Evolutionary conservation across 2,329 filamentous ascomycete species (phyloP), one percentile per base, ranked within the genome.

Genomic region (Nigrospora sphaerica): DNA sequence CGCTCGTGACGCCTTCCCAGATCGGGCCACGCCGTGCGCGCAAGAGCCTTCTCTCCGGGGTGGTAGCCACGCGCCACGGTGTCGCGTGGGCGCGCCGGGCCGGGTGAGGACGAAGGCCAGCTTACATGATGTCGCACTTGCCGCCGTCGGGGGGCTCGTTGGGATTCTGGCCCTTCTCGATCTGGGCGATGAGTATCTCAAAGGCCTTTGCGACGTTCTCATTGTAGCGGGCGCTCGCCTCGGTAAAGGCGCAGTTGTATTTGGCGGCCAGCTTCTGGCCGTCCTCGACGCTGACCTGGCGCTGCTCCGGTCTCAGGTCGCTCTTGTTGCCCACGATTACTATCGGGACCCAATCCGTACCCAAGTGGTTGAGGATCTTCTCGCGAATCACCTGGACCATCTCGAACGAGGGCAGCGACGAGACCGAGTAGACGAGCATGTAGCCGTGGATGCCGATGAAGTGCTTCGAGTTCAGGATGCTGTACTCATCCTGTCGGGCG

Each of bases 371-470:
- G 48, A 98, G 74, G 52, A 98, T 96, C 77, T 97, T 98, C 66
- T 97, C 92, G 23, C 91, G 79, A 55, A 98, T 95, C 49, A 96
- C 89, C 60, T 88, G 83, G 43, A 95, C 86, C 92, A 97, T 98
- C 65, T 98, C 93, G 62, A 96, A 97, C 11, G 90, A 95, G 58
- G 93, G 87, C 61, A 88, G 83, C 41, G 88, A 95, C 18, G 88
- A 87, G 42, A 98, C 91, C n/a, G 91, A 95, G 70, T 98, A 98
- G 42, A 96, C 92, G 50, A 98, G 85, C 80, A 98, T 90, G 68
- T 97, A 98, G 47, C 93, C 93, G 72, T 98, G 93, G 56, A 97
- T 97, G 52, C 93, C 93, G 65, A 98, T 97, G 61, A 97, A 97
- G 66, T 97, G 92, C 73, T 97, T 97, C 52, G 88, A 95, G 69